Evolutionary conservation across 768 basidiomycete species (phyloP).

Genomic region (Lactarius indigo): DNA sequence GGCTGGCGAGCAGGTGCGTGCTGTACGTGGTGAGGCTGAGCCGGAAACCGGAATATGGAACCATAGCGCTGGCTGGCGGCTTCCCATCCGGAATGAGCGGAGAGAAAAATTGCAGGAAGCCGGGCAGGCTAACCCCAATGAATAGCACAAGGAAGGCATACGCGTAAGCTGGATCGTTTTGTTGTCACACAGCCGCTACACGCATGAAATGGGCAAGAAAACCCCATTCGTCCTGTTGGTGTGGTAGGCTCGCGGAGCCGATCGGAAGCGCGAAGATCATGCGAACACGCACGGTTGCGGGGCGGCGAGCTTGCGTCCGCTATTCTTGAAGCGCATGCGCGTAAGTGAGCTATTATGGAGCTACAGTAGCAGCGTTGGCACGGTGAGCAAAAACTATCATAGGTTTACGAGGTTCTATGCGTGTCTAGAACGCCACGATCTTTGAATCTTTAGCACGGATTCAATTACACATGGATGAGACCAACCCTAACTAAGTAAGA

Average conservation of each 20-base stretch:
- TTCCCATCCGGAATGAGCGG: neutral
- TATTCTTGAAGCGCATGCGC: too few species aligned
- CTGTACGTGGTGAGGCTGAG: neutral
- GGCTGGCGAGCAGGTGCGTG: neutral
- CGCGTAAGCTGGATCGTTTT: slow-evolving; percentile 1
- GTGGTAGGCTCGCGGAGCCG: slow-evolving; percentile 1
- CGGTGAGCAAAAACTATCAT: neutral
- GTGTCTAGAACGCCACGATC: neutral
- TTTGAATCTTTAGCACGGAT: neutral
- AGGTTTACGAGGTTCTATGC: neutral
- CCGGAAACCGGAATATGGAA: neutral
- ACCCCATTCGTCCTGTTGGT: neutral
- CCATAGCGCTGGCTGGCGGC: neutral
- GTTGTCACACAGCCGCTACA: slow-evolving; percentile 4
- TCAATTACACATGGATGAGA: neutral
- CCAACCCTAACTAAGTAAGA: neutral
- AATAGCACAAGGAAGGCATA: neutral
- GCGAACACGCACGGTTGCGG: neutral
- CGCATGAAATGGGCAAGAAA: neutral
- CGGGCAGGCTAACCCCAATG: neutral
- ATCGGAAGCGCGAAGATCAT: neutral
- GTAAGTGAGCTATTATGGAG: neutral
- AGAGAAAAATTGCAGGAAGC: neutral
- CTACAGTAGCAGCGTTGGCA: neutral
- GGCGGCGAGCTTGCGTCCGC: neutral